These are phyloP conservation scores for Nicotiana rustica DNA, from an alignment of 305 asterid genomes.

Conservation along the genomic window DNA sequence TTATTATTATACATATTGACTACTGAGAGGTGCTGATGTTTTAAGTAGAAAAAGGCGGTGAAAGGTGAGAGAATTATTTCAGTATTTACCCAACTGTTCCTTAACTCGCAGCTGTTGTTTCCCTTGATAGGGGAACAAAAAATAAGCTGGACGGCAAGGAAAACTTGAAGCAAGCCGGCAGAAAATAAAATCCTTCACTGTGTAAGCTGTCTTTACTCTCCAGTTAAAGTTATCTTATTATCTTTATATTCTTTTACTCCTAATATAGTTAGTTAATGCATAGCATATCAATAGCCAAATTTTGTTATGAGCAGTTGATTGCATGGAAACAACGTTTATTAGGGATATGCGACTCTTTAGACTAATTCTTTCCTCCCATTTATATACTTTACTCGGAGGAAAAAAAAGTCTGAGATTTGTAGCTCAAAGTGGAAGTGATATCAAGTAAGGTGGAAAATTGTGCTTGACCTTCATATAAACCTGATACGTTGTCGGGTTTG, in stretches of 20 bases:
- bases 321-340: background rate
- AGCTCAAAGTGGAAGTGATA: too few relatives aligned
- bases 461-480: too few relatives aligned
- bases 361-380: background rate
- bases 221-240: background rate
- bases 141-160: background rate
- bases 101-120: background rate
- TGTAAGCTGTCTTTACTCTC: background rate
- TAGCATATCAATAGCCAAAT: background rate
- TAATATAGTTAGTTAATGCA: background rate
- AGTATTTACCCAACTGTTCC: background rate
- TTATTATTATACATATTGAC: too few relatives aligned
- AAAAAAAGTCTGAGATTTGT: too few relatives aligned
- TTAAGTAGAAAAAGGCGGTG: background rate
- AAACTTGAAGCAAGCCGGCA: background rate
- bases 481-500: too few relatives aligned
- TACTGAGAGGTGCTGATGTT: background rate
- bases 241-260: too few relatives aligned
- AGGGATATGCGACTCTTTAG: background rate
- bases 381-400: background rate
- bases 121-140: background rate
- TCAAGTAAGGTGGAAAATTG: too few relatives aligned
- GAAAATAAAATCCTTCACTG: background rate
- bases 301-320: background rate
- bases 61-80: background rate